Evolutionary conservation across 768 basidiomycete genomes (phyloP), one percentile per base, ranked within the genome.

Genomic region (Amanita phalloides): DNA sequence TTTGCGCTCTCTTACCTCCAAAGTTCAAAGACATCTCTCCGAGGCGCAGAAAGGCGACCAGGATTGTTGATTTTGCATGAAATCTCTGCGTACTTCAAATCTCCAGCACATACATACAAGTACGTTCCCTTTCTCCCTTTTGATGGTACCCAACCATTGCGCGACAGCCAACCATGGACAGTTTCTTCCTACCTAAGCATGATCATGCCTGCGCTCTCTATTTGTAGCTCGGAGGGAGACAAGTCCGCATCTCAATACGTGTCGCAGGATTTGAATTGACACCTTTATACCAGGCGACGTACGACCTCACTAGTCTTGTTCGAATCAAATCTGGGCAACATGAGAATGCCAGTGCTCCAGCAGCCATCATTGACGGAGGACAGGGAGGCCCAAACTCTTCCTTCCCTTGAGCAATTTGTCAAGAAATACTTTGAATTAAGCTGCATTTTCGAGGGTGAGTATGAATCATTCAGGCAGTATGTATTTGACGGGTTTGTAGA

Each of bases 341-440:
- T 80, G 36, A 67, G 63, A 51, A 62, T 80, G 2, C 78, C 79
- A 4, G 63, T 80, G 10, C 54, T 73, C 33, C 70, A 66, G 39
- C 54, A 57, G n/a, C 66, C 64, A 2, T 41, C 57, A 44, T 49
- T 51, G 10, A 39, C 45, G n/a, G 14, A 52, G 39, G 3, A 30
- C 21, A 53, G 51, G 23, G 53, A 33, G 30, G n/a, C 53, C 25
- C 21, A 49, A 17, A 8, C 11, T 8, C 48, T 52, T 21, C 57
- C 62, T 56, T 53, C 66, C 38, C 68, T 74, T 5, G 58, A 64
- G 7, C 60, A 60, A 4, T 68, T 75, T 35, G 69, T 67, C 3
- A 61, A 73, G 56, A 73, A 72, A 51, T 82, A 77, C 57, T 79
- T 82, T 51, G 75, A 81, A 30, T 65, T 73, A 63, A 58, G 64